Evolutionary conservation across 2,329 filamentous ascomycete genomes (phyloP).

Genomic region (Coniochaeta prunicola): DNA sequence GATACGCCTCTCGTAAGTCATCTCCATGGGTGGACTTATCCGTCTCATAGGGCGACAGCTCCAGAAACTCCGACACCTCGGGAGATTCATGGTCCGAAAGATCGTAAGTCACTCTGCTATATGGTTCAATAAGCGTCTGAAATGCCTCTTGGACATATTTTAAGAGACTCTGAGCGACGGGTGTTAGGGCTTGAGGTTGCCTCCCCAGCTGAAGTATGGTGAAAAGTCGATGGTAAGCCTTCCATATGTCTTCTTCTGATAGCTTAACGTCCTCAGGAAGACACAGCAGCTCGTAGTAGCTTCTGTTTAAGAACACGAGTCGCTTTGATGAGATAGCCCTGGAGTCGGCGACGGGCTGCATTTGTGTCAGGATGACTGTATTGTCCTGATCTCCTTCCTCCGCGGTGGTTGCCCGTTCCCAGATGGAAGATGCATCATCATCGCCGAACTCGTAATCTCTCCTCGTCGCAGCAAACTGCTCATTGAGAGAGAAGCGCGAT

Average conservation of each 20-base stretch:
- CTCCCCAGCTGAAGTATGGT: conserved; percentile 35
- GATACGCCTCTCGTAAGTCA: conserved; percentile 14
- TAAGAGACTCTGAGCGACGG: conserved; percentile 28
- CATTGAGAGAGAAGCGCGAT: conserved; percentile 38
- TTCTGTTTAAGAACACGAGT: background rate
- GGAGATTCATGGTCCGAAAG: conserved; percentile 3
- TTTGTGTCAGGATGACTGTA: conserved; percentile 8
- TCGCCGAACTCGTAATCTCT: conserved; percentile 39
- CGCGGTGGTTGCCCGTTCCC: conserved; percentile 22
- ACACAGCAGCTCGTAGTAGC: conserved; percentile 37
- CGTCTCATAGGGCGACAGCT: background rate
- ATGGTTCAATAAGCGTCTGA: conserved; percentile 38
- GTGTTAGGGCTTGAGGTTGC: conserved; percentile 27
- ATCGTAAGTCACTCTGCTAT: conserved; percentile 34
- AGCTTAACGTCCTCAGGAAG: conserved; percentile 26
- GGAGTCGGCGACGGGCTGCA: background rate
- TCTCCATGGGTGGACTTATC: conserved; percentile 8
- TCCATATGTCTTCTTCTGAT: conserved; percentile 28
- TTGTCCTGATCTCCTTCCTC: conserved; percentile 14
- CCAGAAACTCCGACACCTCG: background rate
- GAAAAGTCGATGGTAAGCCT: conserved; percentile 36
- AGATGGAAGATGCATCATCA: conserved; percentile 31
- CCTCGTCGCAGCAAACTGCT: conserved; percentile 40
- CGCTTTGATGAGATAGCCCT: background rate
- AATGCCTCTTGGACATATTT: conserved; percentile 38